Evolutionary conservation across 2,329 filamentous ascomycete genomes (phyloP).

Genomic region (Tolypocladium tundrense): DNA sequence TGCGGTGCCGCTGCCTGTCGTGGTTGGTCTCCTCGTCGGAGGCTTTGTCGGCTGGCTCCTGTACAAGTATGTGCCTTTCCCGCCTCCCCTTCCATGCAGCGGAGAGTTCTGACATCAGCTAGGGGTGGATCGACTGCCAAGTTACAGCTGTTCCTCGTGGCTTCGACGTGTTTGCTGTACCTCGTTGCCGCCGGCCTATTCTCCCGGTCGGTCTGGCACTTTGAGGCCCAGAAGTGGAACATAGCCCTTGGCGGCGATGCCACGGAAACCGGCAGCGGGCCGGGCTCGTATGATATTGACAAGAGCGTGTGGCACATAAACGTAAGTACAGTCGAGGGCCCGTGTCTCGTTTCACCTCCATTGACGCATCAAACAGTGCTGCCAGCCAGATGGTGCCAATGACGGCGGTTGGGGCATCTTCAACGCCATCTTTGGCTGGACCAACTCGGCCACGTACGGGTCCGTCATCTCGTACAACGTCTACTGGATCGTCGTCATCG

Average conservation of each 20-base stretch:
- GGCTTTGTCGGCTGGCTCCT: slow-evolving; percentile 59
- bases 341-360: background rate
- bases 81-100: background rate
- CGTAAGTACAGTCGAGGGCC: slow-evolving; percentile 30
- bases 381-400: slow-evolving; percentile 61
- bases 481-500: slow-evolving; percentile 73
- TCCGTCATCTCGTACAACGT: slow-evolving; percentile 80
- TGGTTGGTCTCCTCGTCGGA: slow-evolving; percentile 62
- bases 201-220: slow-evolving; percentile 64
- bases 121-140: slow-evolving; percentile 32
- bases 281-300: slow-evolving; percentile 71
- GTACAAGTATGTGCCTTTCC: slow-evolving; percentile 53
- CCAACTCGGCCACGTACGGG: slow-evolving; percentile 79
- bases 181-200: slow-evolving; percentile 76
- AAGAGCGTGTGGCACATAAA: slow-evolving; percentile 77
- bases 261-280: slow-evolving; percentile 41
- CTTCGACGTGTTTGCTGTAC: slow-evolving; percentile 75
- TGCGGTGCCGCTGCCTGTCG: slow-evolving; percentile 66
- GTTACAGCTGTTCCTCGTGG: slow-evolving; percentile 66
- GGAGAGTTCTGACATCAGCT: background rate
- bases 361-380: slow-evolving; percentile 46
- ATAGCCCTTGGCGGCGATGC: slow-evolving; percentile 50
- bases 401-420: slow-evolving; percentile 80
- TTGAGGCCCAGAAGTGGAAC: slow-evolving; percentile 63
- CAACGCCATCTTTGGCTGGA: slow-evolving; percentile 79